Evolutionary conservation across 2,329 filamentous ascomycete genomes (phyloP).

Genomic region (Colletotrichum sp.): DNA sequence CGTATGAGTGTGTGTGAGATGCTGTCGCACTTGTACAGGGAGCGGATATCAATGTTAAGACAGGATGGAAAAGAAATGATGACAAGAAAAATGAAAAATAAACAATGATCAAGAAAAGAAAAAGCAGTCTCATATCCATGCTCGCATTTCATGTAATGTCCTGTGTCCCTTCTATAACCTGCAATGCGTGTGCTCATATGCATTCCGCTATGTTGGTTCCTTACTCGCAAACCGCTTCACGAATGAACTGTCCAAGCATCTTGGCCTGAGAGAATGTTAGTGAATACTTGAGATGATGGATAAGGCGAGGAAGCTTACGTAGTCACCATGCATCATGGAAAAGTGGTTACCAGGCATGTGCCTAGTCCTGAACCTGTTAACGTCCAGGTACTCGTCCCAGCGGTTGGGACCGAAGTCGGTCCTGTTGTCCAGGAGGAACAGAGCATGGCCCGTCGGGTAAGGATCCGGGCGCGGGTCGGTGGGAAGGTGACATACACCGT

Average conservation of each 20-base stretch:
- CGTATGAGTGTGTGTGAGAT: neutral
- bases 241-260: constrained; percentile 37
- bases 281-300: neutral
- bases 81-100: constrained; percentile 6
- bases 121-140: constrained; percentile 12
- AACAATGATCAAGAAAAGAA: neutral
- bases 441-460: constrained; percentile 63
- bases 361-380: constrained; percentile 64
- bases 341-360: constrained; percentile 79
- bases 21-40: constrained; percentile 15
- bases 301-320: constrained; percentile 31
- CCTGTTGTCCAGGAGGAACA: constrained; percentile 76
- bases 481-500: constrained; percentile 73
- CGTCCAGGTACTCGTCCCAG: constrained; percentile 70
- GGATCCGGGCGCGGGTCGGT: constrained; percentile 69
- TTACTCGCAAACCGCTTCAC: constrained; percentile 34
- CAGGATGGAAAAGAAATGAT: constrained; percentile 1
- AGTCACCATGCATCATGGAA: constrained; percentile 73
- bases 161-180: constrained; percentile 19
- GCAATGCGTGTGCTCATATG: constrained; percentile 8
- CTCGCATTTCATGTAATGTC: constrained; percentile 17
- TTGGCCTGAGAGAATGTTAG: constrained; percentile 36
- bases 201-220: neutral
- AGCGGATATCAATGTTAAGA: constrained; percentile 22
- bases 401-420: constrained; percentile 73